phyloP scores from a whole-genome alignment of 208 protist genomes.

The Entamoeba dispar region DNA sequence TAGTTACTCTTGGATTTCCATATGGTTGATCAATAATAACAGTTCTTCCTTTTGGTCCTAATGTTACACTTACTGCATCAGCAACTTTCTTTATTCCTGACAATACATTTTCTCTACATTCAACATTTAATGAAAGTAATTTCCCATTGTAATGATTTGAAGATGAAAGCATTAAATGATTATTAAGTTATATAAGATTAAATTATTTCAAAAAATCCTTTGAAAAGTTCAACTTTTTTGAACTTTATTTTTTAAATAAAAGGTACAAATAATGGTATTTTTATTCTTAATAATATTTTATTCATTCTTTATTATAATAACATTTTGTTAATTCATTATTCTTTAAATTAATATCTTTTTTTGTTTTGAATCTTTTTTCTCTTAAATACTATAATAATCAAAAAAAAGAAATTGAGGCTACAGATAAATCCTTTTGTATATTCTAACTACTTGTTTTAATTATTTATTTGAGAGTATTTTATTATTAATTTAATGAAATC shows the following conservation, averaged over 20 bases:
- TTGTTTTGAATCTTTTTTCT: too few relatives aligned
- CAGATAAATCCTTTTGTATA: too few relatives aligned
- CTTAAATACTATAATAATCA: too few relatives aligned
- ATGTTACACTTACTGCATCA: neutral
- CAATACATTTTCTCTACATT: neutral
- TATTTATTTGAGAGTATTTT: too few relatives aligned
- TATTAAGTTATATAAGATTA: neutral
- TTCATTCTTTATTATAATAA: too few relatives aligned
- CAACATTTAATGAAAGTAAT: neutral
- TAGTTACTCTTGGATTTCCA: conserved; percentile 91
- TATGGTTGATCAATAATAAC: conserved; percentile 91
- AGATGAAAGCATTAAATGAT: neutral
- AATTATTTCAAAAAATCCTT: neutral
- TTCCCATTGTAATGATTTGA: neutral
- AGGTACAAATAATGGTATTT: too few relatives aligned
- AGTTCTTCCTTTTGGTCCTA: conserved; percentile 66
- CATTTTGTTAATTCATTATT: too few relatives aligned
- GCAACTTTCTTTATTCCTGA: conserved; percentile 3
- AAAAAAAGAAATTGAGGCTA: too few relatives aligned
- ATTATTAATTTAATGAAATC: too few relatives aligned
- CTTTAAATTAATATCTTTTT: too few relatives aligned
- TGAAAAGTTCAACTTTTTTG: neutral
- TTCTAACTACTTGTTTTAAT: too few relatives aligned
- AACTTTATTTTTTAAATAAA: neutral
- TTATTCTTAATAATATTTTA: too few relatives aligned